Evolutionary conservation across 1,284 basidiomycete genomes (phyloP).

Genomic region (Ceratobasidium sp.): DNA sequence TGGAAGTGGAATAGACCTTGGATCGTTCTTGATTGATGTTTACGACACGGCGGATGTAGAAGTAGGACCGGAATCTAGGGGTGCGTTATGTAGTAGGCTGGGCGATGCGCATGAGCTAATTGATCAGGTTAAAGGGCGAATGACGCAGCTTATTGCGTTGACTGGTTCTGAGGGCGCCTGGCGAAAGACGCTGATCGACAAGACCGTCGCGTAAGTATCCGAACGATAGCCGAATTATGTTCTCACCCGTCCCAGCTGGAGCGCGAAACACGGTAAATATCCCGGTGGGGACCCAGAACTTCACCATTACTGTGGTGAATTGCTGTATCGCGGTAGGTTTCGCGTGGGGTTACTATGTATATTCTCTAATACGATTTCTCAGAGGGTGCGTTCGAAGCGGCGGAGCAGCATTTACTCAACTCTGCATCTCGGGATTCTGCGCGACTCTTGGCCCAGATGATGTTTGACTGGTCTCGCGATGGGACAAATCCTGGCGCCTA

Average conservation of each 20-base stretch:
- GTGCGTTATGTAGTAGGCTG: conserved; percentile 52
- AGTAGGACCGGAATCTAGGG: conserved; percentile 75
- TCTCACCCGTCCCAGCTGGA: conserved; percentile 66
- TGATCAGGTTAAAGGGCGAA: conserved; percentile 58
- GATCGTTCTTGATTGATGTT: conserved; percentile 76
- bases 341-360: neutral
- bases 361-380: conserved; percentile 28
- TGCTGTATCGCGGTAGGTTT: conserved; percentile 79
- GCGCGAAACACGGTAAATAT: conserved; percentile 71
- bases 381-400: conserved; percentile 76
- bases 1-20: conserved; percentile 86
- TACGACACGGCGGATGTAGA: conserved; percentile 72
- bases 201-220: conserved; percentile 69
- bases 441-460: conserved; percentile 80
- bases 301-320: conserved; percentile 84
- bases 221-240: conserved; percentile 1
- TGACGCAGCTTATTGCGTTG: conserved; percentile 82
- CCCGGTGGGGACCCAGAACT: conserved; percentile 84
- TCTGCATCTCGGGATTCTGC: conserved; percentile 87
- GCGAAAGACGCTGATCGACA: conserved; percentile 80
- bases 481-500: conserved; percentile 65
- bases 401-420: conserved; percentile 80
- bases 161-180: conserved; percentile 74
- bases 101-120: conserved; percentile 39
- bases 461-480: conserved; percentile 71